Base-by-base conservation (phyloP, 202 grass and related monocot species). In the Eragrostis tef region DNA sequence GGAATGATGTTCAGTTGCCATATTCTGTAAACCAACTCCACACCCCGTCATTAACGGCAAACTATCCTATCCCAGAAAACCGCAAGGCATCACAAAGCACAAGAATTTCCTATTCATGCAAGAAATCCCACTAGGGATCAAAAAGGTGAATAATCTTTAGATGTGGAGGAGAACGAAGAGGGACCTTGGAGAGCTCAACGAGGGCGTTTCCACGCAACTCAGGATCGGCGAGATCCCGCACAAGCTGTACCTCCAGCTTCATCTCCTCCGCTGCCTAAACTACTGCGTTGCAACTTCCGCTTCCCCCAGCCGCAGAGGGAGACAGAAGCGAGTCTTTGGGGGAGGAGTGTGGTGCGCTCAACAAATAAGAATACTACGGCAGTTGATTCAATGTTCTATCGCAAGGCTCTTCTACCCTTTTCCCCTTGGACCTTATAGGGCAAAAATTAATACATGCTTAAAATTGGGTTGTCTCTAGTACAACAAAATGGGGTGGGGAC, bases 181-280 rank as follows among this genome's bases (percentile, higher is more conserved):
- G 7, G 20, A 91, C 94, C 94, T 97, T 85, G 82, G 88, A 88
- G 50, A 97, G 94, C 79, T 90, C 89, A 9, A 77, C 48, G 0
- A 97, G 94, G 70, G 94, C 87, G 63, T 86, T 86, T 81, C 87
- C 94, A 48, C 86, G 81, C 85, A 88, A 89, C n/a, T 84, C 80
- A 43, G 87, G 57, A 44, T 90, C 36, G 43, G 34, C 70, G 45
- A 97, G 86, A 20, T 91, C 45, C 14, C 70, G 62, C 66, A 97
- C 85, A 46, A 97, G 85, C 43, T 82, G 68, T 78, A 88, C 87
- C 43, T 53, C 89, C 16, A 57, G 84, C 16, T 50, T 75, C 84
- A 86, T 91, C 60, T 83, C 85, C 76, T 89, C 83, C 1, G 48
- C 42, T 5, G 10, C 58, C 45, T 69, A 78, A 46, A 61, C 62